Evolutionary conservation across 495 filamentous ascomycete species (phyloP).

Genomic region (Daldinia bambusicola): DNA sequence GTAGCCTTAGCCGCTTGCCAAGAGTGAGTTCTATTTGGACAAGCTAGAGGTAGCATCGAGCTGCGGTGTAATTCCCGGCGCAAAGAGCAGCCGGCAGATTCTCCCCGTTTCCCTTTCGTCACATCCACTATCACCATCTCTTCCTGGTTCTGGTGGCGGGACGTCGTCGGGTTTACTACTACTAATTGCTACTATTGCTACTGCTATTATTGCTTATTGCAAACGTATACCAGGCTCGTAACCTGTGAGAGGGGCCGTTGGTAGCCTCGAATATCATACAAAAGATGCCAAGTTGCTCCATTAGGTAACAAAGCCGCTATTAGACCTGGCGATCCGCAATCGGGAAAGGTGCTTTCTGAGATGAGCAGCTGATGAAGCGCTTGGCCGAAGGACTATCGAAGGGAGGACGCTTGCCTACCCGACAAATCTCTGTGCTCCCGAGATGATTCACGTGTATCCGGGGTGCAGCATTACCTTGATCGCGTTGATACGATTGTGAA

Average conservation of each 20-base stretch:
- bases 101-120: constrained; percentile 29
- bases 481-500: constrained; percentile 32
- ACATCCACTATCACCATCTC: constrained; percentile 36
- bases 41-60: constrained; percentile 31
- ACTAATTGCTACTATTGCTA: neutral
- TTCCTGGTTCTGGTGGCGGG: constrained; percentile 15
- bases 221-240: neutral
- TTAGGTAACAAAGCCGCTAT: constrained; percentile 44
- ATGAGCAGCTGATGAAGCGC: constrained; percentile 27
- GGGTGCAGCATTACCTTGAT: constrained; percentile 39
- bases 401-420: constrained; percentile 20
- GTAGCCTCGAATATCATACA: constrained; percentile 1
- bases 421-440: constrained; percentile 37
- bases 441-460: constrained; percentile 39
- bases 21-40: constrained; percentile 32
- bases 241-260: neutral
- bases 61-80: constrained; percentile 45
- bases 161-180: neutral
- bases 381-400: constrained; percentile 32
- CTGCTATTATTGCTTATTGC: neutral
- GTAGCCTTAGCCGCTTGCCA: constrained; percentile 44
- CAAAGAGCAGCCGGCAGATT: constrained; percentile 41
- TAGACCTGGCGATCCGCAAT: constrained; percentile 31
- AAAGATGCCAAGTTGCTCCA: constrained; percentile 29
- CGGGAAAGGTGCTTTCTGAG: constrained; percentile 15